Evolutionary conservation across 148 eudicot genomes (phyloP).

Genomic region (Rhododendron henanense): DNA sequence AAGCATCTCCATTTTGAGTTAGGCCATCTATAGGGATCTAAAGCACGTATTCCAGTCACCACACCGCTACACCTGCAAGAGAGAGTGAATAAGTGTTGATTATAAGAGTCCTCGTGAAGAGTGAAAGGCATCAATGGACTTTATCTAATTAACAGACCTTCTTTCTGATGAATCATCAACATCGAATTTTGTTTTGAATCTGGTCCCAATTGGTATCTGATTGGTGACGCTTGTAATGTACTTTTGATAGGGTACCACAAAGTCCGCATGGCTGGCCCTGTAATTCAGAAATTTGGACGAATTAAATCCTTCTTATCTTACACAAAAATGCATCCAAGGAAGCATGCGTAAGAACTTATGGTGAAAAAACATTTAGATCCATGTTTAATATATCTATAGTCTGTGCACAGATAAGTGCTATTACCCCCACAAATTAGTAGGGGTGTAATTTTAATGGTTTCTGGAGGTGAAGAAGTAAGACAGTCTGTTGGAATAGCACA

Average conservation of each 20-base stretch:
- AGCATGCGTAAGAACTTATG: neutral
- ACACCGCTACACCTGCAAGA: constrained; percentile 60
- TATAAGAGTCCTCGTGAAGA: neutral
- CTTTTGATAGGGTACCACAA: constrained; percentile 58
- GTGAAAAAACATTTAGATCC: neutral
- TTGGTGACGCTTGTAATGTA: constrained; percentile 44
- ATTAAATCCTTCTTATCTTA: neutral
- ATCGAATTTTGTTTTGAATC: constrained; percentile 73
- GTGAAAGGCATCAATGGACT: neutral
- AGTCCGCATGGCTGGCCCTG: constrained; percentile 86
- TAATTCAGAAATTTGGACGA: constrained; percentile 16
- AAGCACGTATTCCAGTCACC: constrained; percentile 57
- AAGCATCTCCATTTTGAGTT: constrained; percentile 85
- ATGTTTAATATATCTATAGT: neutral
- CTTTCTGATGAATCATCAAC: constrained; percentile 82
- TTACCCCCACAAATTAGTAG: neutral
- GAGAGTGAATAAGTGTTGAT: neutral
- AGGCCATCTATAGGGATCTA: constrained; percentile 75
- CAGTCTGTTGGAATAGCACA: neutral
- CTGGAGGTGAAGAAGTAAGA: neutral
- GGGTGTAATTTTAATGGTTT: neutral
- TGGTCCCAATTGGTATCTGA: constrained; percentile 52
- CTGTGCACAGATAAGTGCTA: neutral
- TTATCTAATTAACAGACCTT: constrained; percentile 39
- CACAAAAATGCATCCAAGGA: neutral